Percentiles rank a stretch among this genome's conserved stretches.
These are phyloP conservation scores for Asterochloris erici DNA, from an alignment of 139 green algal genomes.

Conservation along the genomic window DNA sequence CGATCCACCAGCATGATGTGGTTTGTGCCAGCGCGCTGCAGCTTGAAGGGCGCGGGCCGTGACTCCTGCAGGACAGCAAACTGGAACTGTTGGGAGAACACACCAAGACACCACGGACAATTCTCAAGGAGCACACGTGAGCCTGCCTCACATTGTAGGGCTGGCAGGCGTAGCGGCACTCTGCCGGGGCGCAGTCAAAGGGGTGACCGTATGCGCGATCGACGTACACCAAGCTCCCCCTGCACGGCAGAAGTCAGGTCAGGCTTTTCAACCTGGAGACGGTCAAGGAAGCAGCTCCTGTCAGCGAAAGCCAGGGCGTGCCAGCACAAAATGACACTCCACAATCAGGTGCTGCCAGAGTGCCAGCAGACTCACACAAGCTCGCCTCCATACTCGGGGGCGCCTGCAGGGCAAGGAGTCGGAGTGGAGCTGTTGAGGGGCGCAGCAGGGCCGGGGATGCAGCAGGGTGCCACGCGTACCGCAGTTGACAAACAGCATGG, in stretches of 20 bases:
- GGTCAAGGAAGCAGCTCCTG: too few relatives aligned
- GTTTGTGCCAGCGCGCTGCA: conserved; percentile 23
- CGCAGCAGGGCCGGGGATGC: too few relatives aligned
- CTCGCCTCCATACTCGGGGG: conserved; percentile 58
- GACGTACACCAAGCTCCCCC: conserved; percentile 5
- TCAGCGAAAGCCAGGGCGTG: too few relatives aligned
- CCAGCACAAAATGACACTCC: too few relatives aligned
- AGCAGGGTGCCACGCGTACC: too few relatives aligned
- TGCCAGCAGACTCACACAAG: conserved; percentile 41
- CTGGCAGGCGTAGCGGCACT: conserved; percentile 41
- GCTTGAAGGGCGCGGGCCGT: conserved; percentile 31
- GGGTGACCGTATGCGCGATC: conserved; percentile 3
- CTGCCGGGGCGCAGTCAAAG: conserved; percentile 15
- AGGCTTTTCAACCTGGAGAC: too few relatives aligned
- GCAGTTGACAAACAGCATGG: too few relatives aligned
- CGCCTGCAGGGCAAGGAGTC: neutral
- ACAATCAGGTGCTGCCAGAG: neutral
- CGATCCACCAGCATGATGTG: conserved; percentile 75
- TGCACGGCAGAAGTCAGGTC: neutral
- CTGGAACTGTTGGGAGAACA: neutral
- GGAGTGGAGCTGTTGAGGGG: too few relatives aligned
- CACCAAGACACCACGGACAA: neutral
- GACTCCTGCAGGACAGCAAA: conserved; percentile 15
- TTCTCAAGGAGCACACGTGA: too few relatives aligned
- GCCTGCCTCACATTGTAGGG: too few relatives aligned